Evolutionary conservation across 768 basidiomycete genomes (phyloP).

Genomic region (Ramaria rubella): DNA sequence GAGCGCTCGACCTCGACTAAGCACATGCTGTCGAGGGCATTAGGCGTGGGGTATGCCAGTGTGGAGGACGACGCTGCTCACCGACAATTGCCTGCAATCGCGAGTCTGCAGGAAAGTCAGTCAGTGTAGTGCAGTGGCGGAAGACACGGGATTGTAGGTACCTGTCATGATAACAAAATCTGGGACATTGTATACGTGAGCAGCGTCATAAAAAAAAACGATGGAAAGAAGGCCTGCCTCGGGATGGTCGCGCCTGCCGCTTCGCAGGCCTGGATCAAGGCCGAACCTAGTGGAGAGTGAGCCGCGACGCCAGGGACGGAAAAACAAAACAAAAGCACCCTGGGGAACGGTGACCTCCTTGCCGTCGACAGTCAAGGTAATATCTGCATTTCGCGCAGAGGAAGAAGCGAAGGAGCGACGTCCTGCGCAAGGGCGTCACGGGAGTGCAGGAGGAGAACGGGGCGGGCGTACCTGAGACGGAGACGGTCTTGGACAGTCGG

Average conservation of each 20-base stretch:
- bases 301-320: not conserved
- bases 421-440: not conserved
- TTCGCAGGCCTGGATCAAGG: constrained; percentile 95
- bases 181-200: constrained; percentile 22
- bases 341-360: constrained; percentile 97
- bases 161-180: constrained; percentile 86
- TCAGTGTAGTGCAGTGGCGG: constrained; percentile 14
- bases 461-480: not conserved
- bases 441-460: not conserved
- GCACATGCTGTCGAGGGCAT: constrained; percentile 68
- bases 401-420: constrained; percentile 56
- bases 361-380: constrained; percentile 92
- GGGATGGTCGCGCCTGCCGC: constrained; percentile 79
- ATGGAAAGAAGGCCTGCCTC: constrained; percentile 46
- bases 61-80: constrained; percentile 32
- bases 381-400: constrained; percentile 61
- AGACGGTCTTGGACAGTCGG: not conserved
- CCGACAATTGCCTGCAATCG: constrained; percentile 98
- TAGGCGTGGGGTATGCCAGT: constrained; percentile 8
- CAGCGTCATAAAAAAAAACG: not conserved
- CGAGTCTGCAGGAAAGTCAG: constrained; percentile 59
- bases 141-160: constrained; percentile 23
- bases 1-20: constrained; percentile 95
- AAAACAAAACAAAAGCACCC: constrained; percentile 55
- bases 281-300: constrained; percentile 53